A percentile compares a stretch with the other conserved stretches of the same genome.
These are phyloP conservation scores for Nelumbo lutea DNA, from an alignment of 164 flowering plant species.

Conservation along the genomic window DNA sequence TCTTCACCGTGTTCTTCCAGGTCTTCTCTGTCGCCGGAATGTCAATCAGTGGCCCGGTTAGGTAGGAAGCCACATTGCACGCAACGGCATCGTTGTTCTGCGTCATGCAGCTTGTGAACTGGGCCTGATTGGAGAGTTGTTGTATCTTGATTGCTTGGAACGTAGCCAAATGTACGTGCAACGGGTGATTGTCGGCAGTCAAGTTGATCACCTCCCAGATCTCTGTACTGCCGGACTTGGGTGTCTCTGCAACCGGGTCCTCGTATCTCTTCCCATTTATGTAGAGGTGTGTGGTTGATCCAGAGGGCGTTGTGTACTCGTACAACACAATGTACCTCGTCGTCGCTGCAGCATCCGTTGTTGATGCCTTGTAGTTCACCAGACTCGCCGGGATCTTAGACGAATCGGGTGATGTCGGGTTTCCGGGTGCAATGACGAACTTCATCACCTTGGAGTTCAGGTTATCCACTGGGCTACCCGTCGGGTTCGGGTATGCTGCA, in stretches of 20 bases:
- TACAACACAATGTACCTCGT: conserved; percentile 57
- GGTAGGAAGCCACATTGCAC: conserved; percentile 26
- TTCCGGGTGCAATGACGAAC: conserved; percentile 29
- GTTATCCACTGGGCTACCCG: conserved; percentile 52
- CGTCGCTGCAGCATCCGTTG: conserved; percentile 22
- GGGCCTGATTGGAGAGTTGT: conserved; percentile 21
- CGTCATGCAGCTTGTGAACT: conserved; percentile 48
- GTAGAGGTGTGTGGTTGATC: conserved; percentile 36
- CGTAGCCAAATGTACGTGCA: conserved; percentile 57
- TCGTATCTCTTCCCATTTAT: conserved; percentile 46
- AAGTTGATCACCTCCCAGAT: conserved; percentile 69
- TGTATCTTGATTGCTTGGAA: conserved; percentile 41
- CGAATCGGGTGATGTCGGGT: too few species aligned
- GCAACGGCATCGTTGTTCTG: conserved; percentile 43
- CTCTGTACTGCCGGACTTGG: conserved; percentile 47
- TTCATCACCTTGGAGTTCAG: conserved; percentile 54
- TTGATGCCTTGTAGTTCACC: conserved; percentile 35
- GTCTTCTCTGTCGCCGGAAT: conserved; percentile 40
- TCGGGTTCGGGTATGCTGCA: conserved; percentile 56
- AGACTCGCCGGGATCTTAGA: conserved; percentile 24
- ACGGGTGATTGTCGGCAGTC: conserved; percentile 70
- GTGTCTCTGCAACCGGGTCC: conserved; percentile 51
- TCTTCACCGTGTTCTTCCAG: conserved; percentile 75
- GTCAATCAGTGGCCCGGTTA: too few species aligned
- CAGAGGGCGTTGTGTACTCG: conserved; percentile 56